Conservation (phyloP, 805 yeast species). For the Pichia scutulata region DNA sequence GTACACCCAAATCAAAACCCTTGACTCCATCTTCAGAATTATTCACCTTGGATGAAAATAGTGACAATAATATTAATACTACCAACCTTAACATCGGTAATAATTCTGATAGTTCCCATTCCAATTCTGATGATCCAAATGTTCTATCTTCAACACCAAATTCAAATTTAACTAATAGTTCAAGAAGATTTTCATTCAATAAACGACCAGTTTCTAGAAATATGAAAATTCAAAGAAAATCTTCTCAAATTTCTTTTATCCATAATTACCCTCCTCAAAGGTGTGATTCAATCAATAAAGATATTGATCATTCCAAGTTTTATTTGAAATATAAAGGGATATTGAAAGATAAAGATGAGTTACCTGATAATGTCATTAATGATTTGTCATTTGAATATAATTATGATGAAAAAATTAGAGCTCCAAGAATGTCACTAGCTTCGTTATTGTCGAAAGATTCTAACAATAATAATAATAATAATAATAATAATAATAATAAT, state of each 20-base stretch:
- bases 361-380: slow-evolving; percentile 21
- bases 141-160: background rate
- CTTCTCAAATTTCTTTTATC: slow-evolving; percentile 25
- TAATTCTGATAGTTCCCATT: no score
- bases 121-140: background rate
- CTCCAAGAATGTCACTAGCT: slow-evolving; percentile 41
- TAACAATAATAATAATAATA: background rate
- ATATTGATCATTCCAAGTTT: slow-evolving; percentile 25
- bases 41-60: background rate
- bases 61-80: background rate
- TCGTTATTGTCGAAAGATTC: slow-evolving; percentile 17
- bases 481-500: no score
- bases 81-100: background rate
- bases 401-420: slow-evolving; percentile 48
- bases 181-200: slow-evolving; percentile 23
- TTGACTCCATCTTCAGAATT: slow-evolving; percentile 4
- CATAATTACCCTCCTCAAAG: slow-evolving; percentile 26
- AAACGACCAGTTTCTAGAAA: slow-evolving; percentile 22
- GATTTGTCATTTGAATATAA: slow-evolving; percentile 29
- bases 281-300: slow-evolving; percentile 23
- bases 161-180: slow-evolving; percentile 1
- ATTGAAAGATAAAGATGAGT: slow-evolving; percentile 24
- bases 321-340: slow-evolving; percentile 27
- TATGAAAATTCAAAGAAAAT: slow-evolving; percentile 9
- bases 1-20: background rate